phyloP scores from a whole-genome alignment of 768 basidiomycete genomes.

The Serpula lacrymans region DNA sequence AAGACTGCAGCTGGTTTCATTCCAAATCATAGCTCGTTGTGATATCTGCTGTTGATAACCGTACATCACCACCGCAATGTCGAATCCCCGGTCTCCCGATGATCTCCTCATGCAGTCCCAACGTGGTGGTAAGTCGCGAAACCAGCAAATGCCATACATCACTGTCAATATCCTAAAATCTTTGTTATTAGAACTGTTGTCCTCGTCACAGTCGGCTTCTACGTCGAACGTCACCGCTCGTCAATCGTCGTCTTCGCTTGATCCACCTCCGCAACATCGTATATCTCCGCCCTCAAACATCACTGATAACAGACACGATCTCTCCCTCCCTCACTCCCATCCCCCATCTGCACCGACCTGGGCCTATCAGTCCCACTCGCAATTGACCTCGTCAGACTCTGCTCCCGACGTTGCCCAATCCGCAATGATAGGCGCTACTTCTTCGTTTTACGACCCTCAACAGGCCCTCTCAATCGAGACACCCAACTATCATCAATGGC shows the following conservation, averaged over 20 bases:
- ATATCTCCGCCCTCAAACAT: not conserved
- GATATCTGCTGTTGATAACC: too few species aligned
- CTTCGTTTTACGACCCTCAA: conserved; percentile 53
- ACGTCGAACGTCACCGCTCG: too few species aligned
- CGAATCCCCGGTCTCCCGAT: conserved; percentile 16
- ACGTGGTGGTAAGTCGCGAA: too few species aligned
- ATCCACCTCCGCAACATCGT: conserved; percentile 6
- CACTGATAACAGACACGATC: too few species aligned
- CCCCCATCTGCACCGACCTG: not conserved
- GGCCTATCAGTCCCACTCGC: not conserved
- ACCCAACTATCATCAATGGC: conserved; percentile 43
- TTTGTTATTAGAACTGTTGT: too few species aligned
- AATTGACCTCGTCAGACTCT: conserved; percentile 4
- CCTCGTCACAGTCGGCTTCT: too few species aligned
- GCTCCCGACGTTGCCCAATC: conserved; percentile 1
- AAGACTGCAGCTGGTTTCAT: too few species aligned
- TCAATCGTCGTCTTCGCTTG: conserved; percentile 8
- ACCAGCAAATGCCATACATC: too few species aligned
- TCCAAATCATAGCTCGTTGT: too few species aligned
- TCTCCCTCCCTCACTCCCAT: conserved; percentile 1
- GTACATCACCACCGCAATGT: too few species aligned
- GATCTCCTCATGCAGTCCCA: conserved; percentile 9
- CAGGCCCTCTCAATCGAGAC: conserved; percentile 25
- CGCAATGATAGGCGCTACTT: conserved; percentile 52
- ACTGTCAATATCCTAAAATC: too few species aligned